Percentiles rank a stretch among this genome's conserved stretches.
These are phyloP conservation scores for Diaporthe aspalathi DNA, from an alignment of 2,329 filamentous ascomycete genomes.

Conservation along the genomic window DNA sequence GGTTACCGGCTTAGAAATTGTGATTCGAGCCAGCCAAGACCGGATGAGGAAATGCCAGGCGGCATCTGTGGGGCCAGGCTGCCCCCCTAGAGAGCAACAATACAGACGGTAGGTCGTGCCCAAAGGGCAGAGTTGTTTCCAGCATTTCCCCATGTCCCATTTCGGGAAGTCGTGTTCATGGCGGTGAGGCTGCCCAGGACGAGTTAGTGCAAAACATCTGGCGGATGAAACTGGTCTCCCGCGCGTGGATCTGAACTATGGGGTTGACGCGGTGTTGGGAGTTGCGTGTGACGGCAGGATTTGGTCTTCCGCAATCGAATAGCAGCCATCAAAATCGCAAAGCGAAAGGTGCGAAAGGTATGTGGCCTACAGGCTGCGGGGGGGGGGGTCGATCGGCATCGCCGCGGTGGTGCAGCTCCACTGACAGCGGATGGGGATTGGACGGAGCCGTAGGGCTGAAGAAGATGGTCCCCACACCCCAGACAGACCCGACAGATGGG, in stretches of 20 bases:
- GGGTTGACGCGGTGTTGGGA: slow-evolving; percentile 14
- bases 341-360: background rate
- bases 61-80: background rate
- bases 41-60: background rate
- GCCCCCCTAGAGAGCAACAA: background rate
- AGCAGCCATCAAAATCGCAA: background rate
- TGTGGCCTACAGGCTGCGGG: too few relatives aligned
- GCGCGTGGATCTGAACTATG: background rate
- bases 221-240: slow-evolving; percentile 9
- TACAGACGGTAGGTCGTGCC: background rate
- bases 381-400: slow-evolving; percentile 34
- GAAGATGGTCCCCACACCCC: slow-evolving; percentile 35
- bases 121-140: background rate
- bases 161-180: background rate
- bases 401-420: slow-evolving; percentile 34
- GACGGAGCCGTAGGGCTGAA: slow-evolving; percentile 39
- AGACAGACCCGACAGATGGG: slow-evolving; percentile 37
- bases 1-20: slow-evolving; percentile 31
- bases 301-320: slow-evolving; percentile 7
- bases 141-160: background rate
- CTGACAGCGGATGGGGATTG: slow-evolving; percentile 29
- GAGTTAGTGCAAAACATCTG: slow-evolving; percentile 13
- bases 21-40: slow-evolving; percentile 1
- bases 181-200: slow-evolving; percentile 29
- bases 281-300: slow-evolving; percentile 4